phyloP scores from a whole-genome alignment of 768 basidiomycete species.

The Rhodotorula graminis region DNA sequence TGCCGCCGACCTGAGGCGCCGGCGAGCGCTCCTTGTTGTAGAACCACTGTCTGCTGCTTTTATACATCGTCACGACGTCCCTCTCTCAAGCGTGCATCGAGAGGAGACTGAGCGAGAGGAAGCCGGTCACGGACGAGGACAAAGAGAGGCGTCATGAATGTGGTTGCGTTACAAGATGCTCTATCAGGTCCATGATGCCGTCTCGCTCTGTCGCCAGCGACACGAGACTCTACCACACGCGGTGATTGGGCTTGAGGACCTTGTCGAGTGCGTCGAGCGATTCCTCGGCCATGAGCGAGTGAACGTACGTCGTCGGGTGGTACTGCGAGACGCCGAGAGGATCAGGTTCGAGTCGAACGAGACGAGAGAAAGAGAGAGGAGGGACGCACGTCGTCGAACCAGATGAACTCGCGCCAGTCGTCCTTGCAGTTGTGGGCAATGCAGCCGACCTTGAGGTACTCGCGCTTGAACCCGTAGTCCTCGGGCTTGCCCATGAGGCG shows the following conservation, averaged over 20 bases:
- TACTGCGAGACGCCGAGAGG: neutral
- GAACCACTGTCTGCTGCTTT: too few species aligned
- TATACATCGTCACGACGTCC: too few species aligned
- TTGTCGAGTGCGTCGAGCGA: constrained; percentile 4
- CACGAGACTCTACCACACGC: neutral
- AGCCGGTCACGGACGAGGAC: too few species aligned
- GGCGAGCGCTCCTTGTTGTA: neutral
- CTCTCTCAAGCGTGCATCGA: too few species aligned
- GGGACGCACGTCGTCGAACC: constrained; percentile 21
- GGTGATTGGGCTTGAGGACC: neutral
- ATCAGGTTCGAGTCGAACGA: neutral
- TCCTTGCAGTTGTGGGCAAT: neutral
- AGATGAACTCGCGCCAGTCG: neutral
- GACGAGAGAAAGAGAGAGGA: neutral
- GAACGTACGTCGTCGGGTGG: constrained; percentile 5
- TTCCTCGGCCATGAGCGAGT: constrained; percentile 1
- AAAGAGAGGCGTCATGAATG: neutral
- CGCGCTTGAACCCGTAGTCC: constrained; percentile 9
- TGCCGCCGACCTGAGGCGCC: neutral
- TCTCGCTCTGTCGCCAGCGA: neutral
- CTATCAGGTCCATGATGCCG: neutral
- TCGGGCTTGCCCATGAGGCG: neutral
- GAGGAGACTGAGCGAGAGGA: too few species aligned
- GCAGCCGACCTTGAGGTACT: constrained; percentile 10
- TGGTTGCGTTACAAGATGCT: neutral